Conservation (phyloP, 2,329 filamentous ascomycete genomes). For the Talaromyces sp. region DNA sequence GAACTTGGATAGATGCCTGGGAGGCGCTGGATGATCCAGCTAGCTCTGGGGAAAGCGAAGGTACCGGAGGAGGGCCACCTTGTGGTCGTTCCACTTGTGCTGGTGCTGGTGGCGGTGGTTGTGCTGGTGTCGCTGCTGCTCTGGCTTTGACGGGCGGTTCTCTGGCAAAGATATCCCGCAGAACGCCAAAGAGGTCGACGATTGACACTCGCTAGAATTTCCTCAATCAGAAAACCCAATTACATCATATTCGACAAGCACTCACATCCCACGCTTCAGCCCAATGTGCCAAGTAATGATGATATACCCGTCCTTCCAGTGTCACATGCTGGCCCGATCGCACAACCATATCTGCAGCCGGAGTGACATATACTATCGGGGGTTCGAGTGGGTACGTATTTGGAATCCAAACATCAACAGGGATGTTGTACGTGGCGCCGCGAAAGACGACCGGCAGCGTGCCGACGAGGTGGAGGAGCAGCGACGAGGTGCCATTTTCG, state of each 20-base stretch:
- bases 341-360: conserved; percentile 81
- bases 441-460: conserved; percentile 90
- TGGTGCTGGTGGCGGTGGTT: conserved; percentile 20
- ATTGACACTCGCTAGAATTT: conserved; percentile 67
- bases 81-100: conserved; percentile 26
- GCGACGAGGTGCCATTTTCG: conserved; percentile 77
- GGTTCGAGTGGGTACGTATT: conserved; percentile 82
- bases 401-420: conserved; percentile 87
- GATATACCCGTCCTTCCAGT: conserved; percentile 86
- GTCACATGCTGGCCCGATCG: conserved; percentile 93
- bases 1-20: conserved; percentile 17
- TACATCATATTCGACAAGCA: conserved; percentile 19
- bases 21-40: conserved; percentile 32
- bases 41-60: conserved; percentile 64
- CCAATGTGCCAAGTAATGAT: conserved; percentile 93
- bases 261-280: conserved; percentile 81
- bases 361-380: conserved; percentile 82
- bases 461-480: conserved; percentile 79
- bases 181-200: conserved; percentile 72
- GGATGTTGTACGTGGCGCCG: conserved; percentile 84
- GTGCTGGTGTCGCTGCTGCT: conserved; percentile 37
- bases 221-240: not conserved
- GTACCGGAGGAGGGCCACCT: conserved; percentile 58
- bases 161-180: conserved; percentile 85
- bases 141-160: conserved; percentile 85